Base-by-base conservation (phyloP, 78 protist genomes). In the Chrysochromulina parva region DNA sequence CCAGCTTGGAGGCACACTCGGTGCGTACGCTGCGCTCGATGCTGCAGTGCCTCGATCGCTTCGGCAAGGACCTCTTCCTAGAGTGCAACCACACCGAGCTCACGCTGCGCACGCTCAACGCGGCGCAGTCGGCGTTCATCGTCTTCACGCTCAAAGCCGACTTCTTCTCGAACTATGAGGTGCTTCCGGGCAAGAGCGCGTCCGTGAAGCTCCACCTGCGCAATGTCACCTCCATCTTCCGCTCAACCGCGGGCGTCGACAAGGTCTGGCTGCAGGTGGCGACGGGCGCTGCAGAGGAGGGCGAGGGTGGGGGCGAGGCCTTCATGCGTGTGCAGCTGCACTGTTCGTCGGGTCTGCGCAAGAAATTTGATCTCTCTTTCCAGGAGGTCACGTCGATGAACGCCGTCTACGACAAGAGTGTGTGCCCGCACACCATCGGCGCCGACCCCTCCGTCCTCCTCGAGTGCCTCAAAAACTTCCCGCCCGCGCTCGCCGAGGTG, bases 31-130 rank as follows among this genome's bases (percentile, higher is more conserved):
- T 38, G 38, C 38, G 38, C 38, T 38, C 38, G 38, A 74, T 74
- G 82, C 82, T 74, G 14, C 26, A 14, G 24, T 74, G 82, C 55
- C 82, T 74, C n/a, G 82, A 74, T n/a, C 53, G 82, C 1, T 6
- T 74, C 24, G 82, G 82, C 17, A 74, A 74, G 55, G 82, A 74
- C n/a, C 82, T 74, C 55, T 74, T 19, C 55, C 82, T 74, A 53
- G 82, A 74, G 82, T 53, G 6, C 22, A 11, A 2, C 82, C 28
- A 48, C n/a, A 19, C 14, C 19, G 28, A 74, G 82, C 57, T 67
- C 20, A 3, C 9, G 28, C 71, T 65, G 24, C 82, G 82, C 19
- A 74, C 82, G 19, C 55, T 74, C 13, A 74, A 74, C 24, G n/a
- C 9, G 1, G 82, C 82, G 28, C 82, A 74, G 55, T 74, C 82